Conservation (phyloP, 2,329 filamentous ascomycete species). For the Reticulascus tulasneorum region DNA sequence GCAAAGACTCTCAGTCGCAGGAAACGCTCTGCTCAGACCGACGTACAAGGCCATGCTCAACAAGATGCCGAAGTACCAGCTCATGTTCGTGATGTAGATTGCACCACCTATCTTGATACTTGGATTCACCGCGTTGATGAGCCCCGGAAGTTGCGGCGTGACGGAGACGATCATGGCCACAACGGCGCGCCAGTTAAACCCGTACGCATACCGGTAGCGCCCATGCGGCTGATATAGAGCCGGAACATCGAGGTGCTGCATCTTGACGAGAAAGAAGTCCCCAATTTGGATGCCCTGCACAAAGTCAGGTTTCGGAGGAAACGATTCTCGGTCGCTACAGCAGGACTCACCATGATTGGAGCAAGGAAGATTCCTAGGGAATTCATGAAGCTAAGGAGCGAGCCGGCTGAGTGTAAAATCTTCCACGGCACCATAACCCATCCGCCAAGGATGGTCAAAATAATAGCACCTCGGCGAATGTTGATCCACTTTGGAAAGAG, state of each 20-base stretch:
- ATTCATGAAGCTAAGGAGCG: constrained; percentile 62
- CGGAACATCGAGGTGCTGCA: constrained; percentile 45
- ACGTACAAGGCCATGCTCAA: too few species aligned
- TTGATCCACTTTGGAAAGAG: constrained; percentile 51
- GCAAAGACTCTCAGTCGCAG: too few species aligned
- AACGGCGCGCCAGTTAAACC: constrained; percentile 58
- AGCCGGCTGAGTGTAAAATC: constrained; percentile 56
- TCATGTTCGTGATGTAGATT: too few species aligned
- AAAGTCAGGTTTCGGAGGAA: too few species aligned
- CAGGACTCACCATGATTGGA: too few species aligned
- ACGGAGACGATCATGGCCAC: constrained; percentile 54
- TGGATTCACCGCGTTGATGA: too few species aligned
- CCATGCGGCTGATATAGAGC: constrained; percentile 33
- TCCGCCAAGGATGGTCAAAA: constrained; percentile 48
- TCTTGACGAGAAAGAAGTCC: constrained; percentile 57
- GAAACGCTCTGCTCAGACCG: too few species aligned
- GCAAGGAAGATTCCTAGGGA: constrained; percentile 58
- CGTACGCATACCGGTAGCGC: constrained; percentile 38
- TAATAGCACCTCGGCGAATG: constrained; percentile 51
- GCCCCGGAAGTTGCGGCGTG: constrained; percentile 54
- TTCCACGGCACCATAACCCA: constrained; percentile 65
- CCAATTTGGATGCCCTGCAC: constrained; percentile 53
- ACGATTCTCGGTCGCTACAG: too few species aligned
- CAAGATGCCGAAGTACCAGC: too few species aligned
- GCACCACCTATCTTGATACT: too few species aligned